phyloP scores from a whole-genome alignment of 352 stramenopile species.

The Phytophthora kernoviae region DNA sequence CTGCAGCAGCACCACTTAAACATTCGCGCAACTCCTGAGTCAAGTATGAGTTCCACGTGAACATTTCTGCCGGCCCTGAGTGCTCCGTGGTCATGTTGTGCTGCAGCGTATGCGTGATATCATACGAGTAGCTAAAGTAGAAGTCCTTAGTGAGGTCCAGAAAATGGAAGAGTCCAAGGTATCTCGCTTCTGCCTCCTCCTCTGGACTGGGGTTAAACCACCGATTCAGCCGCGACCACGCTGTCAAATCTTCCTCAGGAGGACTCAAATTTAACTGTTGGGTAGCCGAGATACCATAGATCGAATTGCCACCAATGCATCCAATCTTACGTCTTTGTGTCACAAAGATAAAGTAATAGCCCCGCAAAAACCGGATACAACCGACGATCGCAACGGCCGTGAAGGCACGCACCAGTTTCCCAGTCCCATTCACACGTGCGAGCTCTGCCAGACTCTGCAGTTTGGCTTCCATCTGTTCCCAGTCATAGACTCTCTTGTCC shows the following conservation, averaged over 20 bases:
- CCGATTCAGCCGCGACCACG: slow-evolving; percentile 76
- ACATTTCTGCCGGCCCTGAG: slow-evolving; percentile 92
- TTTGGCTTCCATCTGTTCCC: slow-evolving; percentile 81
- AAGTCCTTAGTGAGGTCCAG: slow-evolving; percentile 99
- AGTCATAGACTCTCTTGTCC: slow-evolving; percentile 70
- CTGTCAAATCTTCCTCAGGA: slow-evolving; percentile 49
- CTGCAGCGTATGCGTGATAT: slow-evolving; percentile 97
- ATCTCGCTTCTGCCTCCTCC: slow-evolving; percentile 87
- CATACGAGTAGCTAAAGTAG: slow-evolving; percentile 99
- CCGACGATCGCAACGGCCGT: slow-evolving; percentile 97
- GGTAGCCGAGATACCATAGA: slow-evolving; percentile 97
- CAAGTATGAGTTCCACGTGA: slow-evolving; percentile 97
- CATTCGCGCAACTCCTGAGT: slow-evolving; percentile 91
- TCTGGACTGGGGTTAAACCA: slow-evolving; percentile 86
- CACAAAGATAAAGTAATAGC: slow-evolving; percentile 99
- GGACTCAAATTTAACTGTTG: slow-evolving; percentile 90
- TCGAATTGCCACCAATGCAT: slow-evolving; percentile 95
- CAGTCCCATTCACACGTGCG: slow-evolving; percentile 38
- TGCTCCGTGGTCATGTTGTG: slow-evolving; percentile 95
- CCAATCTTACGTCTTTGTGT: slow-evolving; percentile 97
- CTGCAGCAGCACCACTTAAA: slow-evolving; percentile 83
- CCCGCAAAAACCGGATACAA: slow-evolving; percentile 98
- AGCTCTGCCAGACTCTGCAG: slow-evolving; percentile 69
- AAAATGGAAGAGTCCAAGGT: slow-evolving; percentile 98
- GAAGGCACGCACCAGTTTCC: slow-evolving; percentile 65